Conservation (phyloP, 2,329 filamentous ascomycete species). For the Herpomyces periplanetae region DNA sequence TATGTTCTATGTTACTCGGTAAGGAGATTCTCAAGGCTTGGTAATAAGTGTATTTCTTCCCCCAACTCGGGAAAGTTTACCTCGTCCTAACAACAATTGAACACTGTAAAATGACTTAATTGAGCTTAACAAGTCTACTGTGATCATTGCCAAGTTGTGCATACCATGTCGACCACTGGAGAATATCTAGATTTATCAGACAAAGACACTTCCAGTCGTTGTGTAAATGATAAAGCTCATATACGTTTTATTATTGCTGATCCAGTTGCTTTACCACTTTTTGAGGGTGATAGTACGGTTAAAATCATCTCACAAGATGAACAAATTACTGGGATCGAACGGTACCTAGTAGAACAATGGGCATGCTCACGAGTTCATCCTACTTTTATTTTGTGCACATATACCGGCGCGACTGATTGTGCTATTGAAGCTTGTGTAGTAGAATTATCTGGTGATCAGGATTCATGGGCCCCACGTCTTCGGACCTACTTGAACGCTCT, state of each 20-base stretch:
- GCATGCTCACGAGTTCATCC: constrained; percentile 63
- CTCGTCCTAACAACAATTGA: too few relatives aligned
- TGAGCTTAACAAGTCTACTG: too few relatives aligned
- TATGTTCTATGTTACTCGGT: too few relatives aligned
- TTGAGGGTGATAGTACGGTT: constrained; percentile 3
- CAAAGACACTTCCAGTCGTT: too few relatives aligned
- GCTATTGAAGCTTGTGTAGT: constrained; percentile 40
- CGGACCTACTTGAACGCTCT: constrained; percentile 54
- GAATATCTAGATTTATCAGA: too few relatives aligned
- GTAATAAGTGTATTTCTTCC: too few relatives aligned
- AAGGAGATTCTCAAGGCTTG: too few relatives aligned
- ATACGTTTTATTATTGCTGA: constrained; percentile 23
- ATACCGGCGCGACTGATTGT: constrained; percentile 50
- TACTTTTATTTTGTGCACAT: constrained; percentile 65
- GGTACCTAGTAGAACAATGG: constrained; percentile 89
- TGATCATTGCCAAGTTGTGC: too few relatives aligned
- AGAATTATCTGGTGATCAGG: constrained; percentile 39
- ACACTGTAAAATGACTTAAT: too few relatives aligned
- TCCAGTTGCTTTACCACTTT: constrained; percentile 13
- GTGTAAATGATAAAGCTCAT: too few relatives aligned
- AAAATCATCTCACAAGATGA: constrained; percentile 49
- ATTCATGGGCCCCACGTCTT: constrained; percentile 34
- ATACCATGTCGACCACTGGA: too few relatives aligned
- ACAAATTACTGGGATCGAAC: constrained; percentile 30
- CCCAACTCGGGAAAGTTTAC: too few relatives aligned